Evolutionary conservation across 2,329 filamentous ascomycete species (phyloP), one percentile per base, ranked within the genome.

Genomic region (Colletotrichum sp.): DNA sequence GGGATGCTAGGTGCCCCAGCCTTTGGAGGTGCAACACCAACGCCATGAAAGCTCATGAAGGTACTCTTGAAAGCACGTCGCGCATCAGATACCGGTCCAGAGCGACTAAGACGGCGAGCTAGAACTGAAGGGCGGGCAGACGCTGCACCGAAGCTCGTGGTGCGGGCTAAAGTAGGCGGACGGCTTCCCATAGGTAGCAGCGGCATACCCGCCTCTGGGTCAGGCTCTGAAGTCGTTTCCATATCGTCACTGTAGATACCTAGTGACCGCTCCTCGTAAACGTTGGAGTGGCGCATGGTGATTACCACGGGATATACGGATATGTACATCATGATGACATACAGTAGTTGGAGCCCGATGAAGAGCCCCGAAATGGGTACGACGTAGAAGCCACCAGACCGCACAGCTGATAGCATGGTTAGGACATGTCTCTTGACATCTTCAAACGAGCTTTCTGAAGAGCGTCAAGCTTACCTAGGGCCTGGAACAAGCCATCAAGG

Each of bases 221-320:
- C 58, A 4, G 30, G 28, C 32, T 62, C 58, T 8, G 58, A 36
- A 22, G 12, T 16, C 18, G n/a, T 16, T 1, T 39, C 13, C 5
- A 64, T 79, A 28, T 83, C 83, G 27, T 86, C 84, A 34, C 83
- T 83, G 74, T 92, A 91, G 34, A 93, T 89, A 0, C 92, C 92
- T 3, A 94, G 85, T 0, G 91, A 92, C 8, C 91, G 87, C 79
- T 95, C 93, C 80, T 94, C 93, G 80, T 95, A 94, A 25, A 94
- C 90, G 79, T 94, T 94, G 43, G 92, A 93, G 80, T 93, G 91
- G n/a, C 93, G 89, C 84, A 93, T 90, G 1, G 90, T 91, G 71
- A 93, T 91, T 32, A 90, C 89, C 25, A 93, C 88, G 0, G 92
- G 92, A 75, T 92, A 93, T 3, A 89, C 90, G 1, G 91, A 91